These are phyloP conservation scores for Austroboletus festivus DNA, from an alignment of 768 basidiomycete genomes.

Conservation along the genomic window DNA sequence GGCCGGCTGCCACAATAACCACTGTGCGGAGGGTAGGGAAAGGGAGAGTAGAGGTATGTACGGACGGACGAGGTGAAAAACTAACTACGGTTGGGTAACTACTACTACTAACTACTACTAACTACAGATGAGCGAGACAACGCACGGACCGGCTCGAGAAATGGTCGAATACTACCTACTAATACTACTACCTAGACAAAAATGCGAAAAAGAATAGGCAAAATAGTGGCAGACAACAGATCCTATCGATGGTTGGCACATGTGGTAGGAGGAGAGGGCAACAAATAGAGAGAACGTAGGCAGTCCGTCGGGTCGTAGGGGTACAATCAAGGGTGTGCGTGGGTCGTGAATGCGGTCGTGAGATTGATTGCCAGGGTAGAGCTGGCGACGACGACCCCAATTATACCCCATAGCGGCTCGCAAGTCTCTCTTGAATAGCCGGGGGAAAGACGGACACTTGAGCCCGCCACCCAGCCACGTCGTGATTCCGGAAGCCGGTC, in stretches of 20 bases:
- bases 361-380: conserved; percentile 2
- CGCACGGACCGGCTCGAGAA: conserved; percentile 11
- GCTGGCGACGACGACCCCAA: background rate
- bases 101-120: conserved; percentile 26
- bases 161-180: conserved; percentile 19
- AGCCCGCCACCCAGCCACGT: conserved; percentile 80
- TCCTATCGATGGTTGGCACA: conserved; percentile 29
- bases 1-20: background rate
- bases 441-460: conserved; percentile 84
- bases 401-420: conserved; percentile 84
- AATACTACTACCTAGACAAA: conserved; percentile 16
- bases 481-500: conserved; percentile 85
- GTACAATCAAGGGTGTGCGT: conserved; percentile 9
- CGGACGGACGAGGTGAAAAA: conserved; percentile 8
- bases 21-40: too few species aligned
- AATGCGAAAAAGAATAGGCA: background rate
- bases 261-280: conserved; percentile 25
- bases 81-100: conserved; percentile 32
- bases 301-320: conserved; percentile 10
- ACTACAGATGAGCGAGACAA: conserved; percentile 31
- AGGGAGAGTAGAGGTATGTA: conserved; percentile 10
- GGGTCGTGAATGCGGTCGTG: conserved; percentile 16
- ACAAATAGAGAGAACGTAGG: conserved; percentile 9
- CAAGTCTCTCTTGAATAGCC: conserved; percentile 82
- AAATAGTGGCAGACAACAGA: conserved; percentile 10